Percentiles rank a stretch among this genome's conserved stretches.
These are phyloP conservation scores for Candida yuanshanica DNA, from an alignment of 805 yeast species.

Conservation along the genomic window DNA sequence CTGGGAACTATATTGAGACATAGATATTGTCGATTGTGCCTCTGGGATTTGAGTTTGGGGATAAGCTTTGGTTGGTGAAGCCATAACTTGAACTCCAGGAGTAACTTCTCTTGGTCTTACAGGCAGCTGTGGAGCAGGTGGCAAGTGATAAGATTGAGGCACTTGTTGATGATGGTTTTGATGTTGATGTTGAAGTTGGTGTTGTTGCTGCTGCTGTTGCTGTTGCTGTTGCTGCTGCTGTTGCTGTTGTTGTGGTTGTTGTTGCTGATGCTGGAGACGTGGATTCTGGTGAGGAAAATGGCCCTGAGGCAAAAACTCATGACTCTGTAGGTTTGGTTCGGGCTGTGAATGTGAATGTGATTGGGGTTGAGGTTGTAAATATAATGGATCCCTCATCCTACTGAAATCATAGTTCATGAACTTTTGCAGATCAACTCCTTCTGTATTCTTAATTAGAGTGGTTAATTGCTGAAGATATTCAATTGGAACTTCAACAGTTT, in stretches of 20 bases:
- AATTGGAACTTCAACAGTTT: conserved; percentile 23
- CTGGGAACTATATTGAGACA: neutral
- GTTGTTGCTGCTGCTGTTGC: neutral
- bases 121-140: neutral
- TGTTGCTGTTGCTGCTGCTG: neutral
- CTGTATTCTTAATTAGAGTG: conserved; percentile 17
- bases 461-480: conserved; percentile 23
- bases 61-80: neutral
- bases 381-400: neutral
- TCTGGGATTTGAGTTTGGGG: neutral
- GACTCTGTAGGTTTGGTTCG: neutral
- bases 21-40: neutral
- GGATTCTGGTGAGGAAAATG: neutral
- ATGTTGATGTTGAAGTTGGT: neutral
- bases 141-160: neutral
- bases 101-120: neutral
- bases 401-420: conserved; percentile 15
- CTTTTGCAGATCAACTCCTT: conserved; percentile 18
- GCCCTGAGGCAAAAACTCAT: neutral
- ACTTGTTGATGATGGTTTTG: neutral
- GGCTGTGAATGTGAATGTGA: neutral
- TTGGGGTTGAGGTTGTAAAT: conserved; percentile 1
- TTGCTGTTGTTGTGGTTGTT: neutral
- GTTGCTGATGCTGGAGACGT: neutral
- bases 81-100: neutral